phyloP scores from a whole-genome alignment of 1,139 yeast species.

The Geotrichum aggregatum region DNA sequence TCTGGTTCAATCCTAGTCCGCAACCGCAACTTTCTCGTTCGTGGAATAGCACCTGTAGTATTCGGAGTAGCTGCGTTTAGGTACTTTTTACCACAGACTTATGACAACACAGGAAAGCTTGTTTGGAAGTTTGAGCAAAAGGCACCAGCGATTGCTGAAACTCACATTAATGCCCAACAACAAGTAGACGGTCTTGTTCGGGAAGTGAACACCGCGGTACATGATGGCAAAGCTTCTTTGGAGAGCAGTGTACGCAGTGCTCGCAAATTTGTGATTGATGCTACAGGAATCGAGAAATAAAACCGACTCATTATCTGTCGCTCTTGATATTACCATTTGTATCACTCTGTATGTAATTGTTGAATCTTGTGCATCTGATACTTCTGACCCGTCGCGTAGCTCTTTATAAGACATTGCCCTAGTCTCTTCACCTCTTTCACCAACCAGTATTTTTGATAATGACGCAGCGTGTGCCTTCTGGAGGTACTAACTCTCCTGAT shows the following conservation, averaged over 20 bases:
- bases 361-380: constrained; percentile 1
- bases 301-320: background rate
- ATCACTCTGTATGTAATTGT: constrained; percentile 8
- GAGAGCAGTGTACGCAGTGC: constrained; percentile 44
- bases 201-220: constrained; percentile 44
- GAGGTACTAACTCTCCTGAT: background rate
- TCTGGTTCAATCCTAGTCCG: constrained; percentile 79
- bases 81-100: constrained; percentile 75
- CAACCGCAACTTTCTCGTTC: constrained; percentile 57
- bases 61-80: constrained; percentile 71
- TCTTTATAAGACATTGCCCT: no score
- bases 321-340: background rate
- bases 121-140: constrained; percentile 63
- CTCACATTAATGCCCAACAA: constrained; percentile 51
- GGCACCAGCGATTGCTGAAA: constrained; percentile 62
- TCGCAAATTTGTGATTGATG: constrained; percentile 50
- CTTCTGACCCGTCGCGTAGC: background rate
- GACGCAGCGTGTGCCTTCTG: background rate
- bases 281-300: constrained; percentile 47
- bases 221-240: constrained; percentile 37
- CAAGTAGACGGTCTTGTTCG: constrained; percentile 48
- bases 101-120: constrained; percentile 56
- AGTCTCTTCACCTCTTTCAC: background rate
- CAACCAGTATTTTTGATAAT: background rate
- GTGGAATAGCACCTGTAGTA: constrained; percentile 56